Evolutionary conservation across 495 filamentous ascomycete species (phyloP), one percentile per base, ranked within the genome.

Genomic region (Hyphodiscus hymeniophilus): DNA sequence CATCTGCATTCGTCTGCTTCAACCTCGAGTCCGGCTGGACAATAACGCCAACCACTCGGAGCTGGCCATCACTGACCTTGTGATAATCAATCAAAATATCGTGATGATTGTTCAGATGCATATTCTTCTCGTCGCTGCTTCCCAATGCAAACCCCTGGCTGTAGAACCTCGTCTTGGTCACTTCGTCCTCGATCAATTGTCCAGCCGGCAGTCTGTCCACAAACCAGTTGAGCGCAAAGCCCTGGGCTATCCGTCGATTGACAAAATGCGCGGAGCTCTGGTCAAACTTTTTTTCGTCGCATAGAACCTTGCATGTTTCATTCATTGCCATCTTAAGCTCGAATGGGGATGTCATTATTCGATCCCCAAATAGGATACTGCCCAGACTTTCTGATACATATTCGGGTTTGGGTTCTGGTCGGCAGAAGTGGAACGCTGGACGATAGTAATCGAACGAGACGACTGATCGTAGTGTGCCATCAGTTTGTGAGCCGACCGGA

Each of bases 401-500:
- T 57, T 85, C 66, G 1, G 85, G 78, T 15, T 85, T 87, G 38
- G 72, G 80, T 52, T 82, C 70, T 1, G 91, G 92, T 35, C 69
- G 68, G 66, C 92, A 98, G 68, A 95, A 95, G 50, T 81, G 80
- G 65, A 98, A 94, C 1, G 74, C 73, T 16, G 78, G 76, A 56
- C 91, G 81, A 63, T 98, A 98, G 73, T 97, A 96, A 68, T 96
- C 91, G 69, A 84, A 96, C 5, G 90, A 82, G 56, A 95, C 76
- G 39, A 95, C 84, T n/a, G 90, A 94, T 60, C 82, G 86, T 18
- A 96, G 72, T 48, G 86, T 81, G 21, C 80, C 76, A 66, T 94
- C 87, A 50, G 69, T 66, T 46, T 77, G 70, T 7, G 81, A 83
- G n/a, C 84, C 76, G 4, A 87, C 77, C 7, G 92, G 90, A 2